Evolutionary conservation across 2,329 filamentous ascomycete species (phyloP).

Genomic region (Pleomassaria siparia): DNA sequence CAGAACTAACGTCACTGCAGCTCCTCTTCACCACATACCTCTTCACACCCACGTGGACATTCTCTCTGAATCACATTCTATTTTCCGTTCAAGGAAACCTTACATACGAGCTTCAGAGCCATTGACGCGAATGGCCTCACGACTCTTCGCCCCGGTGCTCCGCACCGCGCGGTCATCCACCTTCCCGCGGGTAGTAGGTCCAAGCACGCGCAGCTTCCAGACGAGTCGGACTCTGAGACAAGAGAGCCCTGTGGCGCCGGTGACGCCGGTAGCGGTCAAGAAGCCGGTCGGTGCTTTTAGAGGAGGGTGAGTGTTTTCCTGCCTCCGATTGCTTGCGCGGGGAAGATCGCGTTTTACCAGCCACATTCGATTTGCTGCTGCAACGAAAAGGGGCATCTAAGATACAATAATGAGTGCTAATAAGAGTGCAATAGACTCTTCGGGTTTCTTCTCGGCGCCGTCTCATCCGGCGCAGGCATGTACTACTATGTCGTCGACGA

Average conservation of each 20-base stretch:
- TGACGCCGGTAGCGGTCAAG: conserved; percentile 48
- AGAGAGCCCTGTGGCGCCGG: conserved; percentile 33
- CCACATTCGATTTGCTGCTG: neutral
- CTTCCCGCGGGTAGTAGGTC: conserved; percentile 24
- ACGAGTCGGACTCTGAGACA: conserved; percentile 38
- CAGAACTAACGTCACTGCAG: conserved; percentile 1
- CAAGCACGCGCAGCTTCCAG: conserved; percentile 40
- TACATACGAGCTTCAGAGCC: conserved; percentile 7
- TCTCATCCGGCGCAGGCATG: conserved; percentile 74
- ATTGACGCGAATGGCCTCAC: conserved; percentile 47
- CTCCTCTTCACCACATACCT: neutral
- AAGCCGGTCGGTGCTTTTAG: conserved; percentile 72
- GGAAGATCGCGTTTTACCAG: neutral
- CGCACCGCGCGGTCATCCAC: conserved; percentile 31
- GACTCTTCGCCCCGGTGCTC: conserved; percentile 44
- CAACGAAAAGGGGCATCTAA: neutral
- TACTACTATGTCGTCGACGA: conserved; percentile 94
- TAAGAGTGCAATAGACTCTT: conserved; percentile 64
- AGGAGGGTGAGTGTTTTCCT: conserved; percentile 61
- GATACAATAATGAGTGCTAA: neutral
- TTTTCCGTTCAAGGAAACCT: neutral
- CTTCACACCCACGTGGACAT: neutral
- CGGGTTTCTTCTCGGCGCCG: conserved; percentile 85
- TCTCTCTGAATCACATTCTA: no score
- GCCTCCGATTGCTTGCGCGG: neutral